Percentiles rank a stretch among this genome's conserved stretches.
These are phyloP conservation scores for Triangularia setosa DNA, from an alignment of 2,329 filamentous ascomycete species.

Conservation along the genomic window DNA sequence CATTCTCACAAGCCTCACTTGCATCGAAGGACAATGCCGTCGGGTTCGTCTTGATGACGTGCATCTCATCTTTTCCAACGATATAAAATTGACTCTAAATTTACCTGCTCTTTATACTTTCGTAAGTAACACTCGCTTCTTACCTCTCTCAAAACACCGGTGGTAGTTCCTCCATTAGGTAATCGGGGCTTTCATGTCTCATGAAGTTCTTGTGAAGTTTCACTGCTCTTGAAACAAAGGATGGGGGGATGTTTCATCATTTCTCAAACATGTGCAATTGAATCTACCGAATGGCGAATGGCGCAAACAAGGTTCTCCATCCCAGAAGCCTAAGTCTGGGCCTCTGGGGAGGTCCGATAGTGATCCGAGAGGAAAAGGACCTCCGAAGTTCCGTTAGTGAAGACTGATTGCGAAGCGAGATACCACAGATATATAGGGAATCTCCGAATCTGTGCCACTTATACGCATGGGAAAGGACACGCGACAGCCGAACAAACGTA, in stretches of 20 bases:
- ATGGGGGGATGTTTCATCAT: not conserved
- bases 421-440: not conserved
- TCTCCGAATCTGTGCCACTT: not conserved
- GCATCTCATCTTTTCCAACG: no score
- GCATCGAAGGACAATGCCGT: not conserved
- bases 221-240: not conserved
- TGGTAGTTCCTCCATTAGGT: not conserved
- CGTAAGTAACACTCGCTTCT: not conserved
- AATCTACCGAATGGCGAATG: no score
- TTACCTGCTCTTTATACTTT: not conserved
- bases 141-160: not conserved
- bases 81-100: not conserved
- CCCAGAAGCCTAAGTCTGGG: not conserved
- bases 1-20: not conserved
- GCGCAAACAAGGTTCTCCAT: no score
- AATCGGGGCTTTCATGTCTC: not conserved
- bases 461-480: not conserved
- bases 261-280: no score
- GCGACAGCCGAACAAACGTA: not conserved
- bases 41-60: not conserved
- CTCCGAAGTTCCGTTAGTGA: not conserved
- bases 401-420: not conserved
- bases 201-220: not conserved
- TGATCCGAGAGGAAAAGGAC: not conserved
- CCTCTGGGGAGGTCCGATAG: not conserved